These are phyloP conservation scores for Rhododendron henanense DNA, from an alignment of 148 eudicot species.

Conservation along the genomic window DNA sequence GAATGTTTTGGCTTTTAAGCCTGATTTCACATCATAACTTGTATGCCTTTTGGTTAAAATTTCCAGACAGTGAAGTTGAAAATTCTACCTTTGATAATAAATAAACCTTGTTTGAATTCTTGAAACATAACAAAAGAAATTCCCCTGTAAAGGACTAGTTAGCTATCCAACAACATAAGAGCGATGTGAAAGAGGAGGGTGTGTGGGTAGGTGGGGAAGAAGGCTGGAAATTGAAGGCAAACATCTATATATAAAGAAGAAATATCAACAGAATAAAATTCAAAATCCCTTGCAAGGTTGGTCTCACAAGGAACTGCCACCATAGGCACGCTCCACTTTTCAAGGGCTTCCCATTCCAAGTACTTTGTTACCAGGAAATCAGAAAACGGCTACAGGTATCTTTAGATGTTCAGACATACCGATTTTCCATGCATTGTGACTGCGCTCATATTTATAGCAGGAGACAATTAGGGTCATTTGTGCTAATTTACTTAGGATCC, in stretches of 20 bases:
- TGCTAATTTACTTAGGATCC: background rate
- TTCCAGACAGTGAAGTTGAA: background rate
- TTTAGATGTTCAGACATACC: background rate
- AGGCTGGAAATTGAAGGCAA: background rate
- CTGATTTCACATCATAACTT: background rate
- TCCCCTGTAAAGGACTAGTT: background rate
- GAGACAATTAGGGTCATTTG: background rate
- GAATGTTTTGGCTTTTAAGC: background rate
- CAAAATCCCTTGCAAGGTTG: background rate
- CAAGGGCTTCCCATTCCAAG: background rate
- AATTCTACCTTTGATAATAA: background rate
- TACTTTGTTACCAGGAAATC: background rate
- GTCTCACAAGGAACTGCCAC: background rate
- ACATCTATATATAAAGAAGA: background rate
- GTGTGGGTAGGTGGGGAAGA: background rate
- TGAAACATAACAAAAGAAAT: background rate
- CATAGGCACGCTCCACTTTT: background rate
- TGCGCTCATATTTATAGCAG: background rate
- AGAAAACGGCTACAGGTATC: background rate
- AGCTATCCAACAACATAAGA: background rate
- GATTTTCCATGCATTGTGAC: background rate
- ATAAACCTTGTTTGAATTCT: background rate
- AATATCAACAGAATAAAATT: background rate
- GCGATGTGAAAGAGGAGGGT: background rate
- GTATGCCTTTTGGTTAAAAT: background rate